These are phyloP conservation scores for Yamagishiella unicocca DNA, from an alignment of 139 green algal species.

Conservation along the genomic window DNA sequence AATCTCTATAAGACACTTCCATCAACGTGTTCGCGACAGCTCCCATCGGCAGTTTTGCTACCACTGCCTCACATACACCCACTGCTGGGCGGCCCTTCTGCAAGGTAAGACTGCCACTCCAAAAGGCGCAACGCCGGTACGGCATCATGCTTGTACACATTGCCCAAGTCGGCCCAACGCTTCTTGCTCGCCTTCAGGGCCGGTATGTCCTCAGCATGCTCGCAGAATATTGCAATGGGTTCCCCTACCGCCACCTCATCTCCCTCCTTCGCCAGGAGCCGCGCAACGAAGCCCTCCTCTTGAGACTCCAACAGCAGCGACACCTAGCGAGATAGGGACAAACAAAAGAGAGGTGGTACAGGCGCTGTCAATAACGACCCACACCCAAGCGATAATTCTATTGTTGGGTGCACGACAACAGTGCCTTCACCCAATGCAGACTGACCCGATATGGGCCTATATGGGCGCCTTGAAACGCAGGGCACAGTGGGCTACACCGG, in stretches of 20 bases:
- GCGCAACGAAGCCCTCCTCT: slow-evolving; percentile 25
- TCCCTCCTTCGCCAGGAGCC: slow-evolving; percentile 8
- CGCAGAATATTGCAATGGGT: slow-evolving; percentile 10
- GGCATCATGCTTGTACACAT: background rate
- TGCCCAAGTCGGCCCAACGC: background rate
- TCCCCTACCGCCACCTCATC: slow-evolving; percentile 19
- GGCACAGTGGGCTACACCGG: too few relatives aligned
- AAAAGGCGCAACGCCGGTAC: background rate
- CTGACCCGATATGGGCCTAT: too few relatives aligned
- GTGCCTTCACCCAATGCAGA: too few relatives aligned
- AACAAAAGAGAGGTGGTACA: too few relatives aligned
- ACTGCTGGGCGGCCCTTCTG: background rate
- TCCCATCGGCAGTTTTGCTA: too few relatives aligned
- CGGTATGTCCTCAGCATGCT: background rate
- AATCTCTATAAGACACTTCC: too few relatives aligned
- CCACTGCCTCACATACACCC: slow-evolving; percentile 33
- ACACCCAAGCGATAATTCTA: too few relatives aligned
- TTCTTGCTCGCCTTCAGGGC: background rate
- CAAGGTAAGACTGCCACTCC: slow-evolving; percentile 41
- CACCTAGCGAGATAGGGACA: too few relatives aligned
- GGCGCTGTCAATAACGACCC: too few relatives aligned
- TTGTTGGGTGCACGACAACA: too few relatives aligned
- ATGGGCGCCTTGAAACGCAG: too few relatives aligned
- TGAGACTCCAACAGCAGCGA: slow-evolving; percentile 43
- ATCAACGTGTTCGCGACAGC: too few relatives aligned